Evolutionary conservation across 768 basidiomycete species (phyloP), one percentile per base, ranked within the genome.

Genomic region (Hydnomerulius pinastri): DNA sequence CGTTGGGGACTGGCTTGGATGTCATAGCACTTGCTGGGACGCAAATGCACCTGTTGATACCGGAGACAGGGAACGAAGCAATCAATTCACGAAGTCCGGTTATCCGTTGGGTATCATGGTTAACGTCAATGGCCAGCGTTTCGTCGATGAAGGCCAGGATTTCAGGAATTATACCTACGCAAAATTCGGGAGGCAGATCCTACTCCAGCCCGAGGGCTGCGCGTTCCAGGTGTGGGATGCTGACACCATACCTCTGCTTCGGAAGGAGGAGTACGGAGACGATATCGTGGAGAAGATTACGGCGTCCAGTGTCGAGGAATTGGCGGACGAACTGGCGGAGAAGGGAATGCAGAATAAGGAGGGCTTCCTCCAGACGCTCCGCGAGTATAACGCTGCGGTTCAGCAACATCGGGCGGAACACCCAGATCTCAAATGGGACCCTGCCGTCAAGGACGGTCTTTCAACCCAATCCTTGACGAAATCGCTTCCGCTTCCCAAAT

Each of bases 101-200:
- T 87, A 87, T 59, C 85, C 86, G 3, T 70, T 86, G 9, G 85
- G 86, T 2, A 73, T 88, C 51, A 87, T 86, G 85, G 65, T 86
- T 21, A 88, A 86, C 58, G 59, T 72, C 0, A 53, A 65, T 2
- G 86, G 86, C 4, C 55, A 65, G 44, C 74, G 86, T 13, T 88
- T 87, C 55, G 85, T 86, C 30, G 84, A 88, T 53, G 86, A 87
- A 64, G 86, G 85, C 30, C 78, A 77, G 41, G 85, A 88, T 67
- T 86, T 80, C 61, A 76, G 86, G 39, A 87, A 85, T 62, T 87
- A 81, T 57, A 87, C 85, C 1, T 87, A 88, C 57, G 85, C 86
- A 17, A 81, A 79, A 63, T 86, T 82, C 55, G 85, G 85, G 9
- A 73, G 73, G 23, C 80, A 77, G 43, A 82, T 87, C 40, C 71